These are phyloP conservation scores for Acanthamoeba polyphaga DNA, from an alignment of 208 protist genomes.

Conservation along the genomic window DNA sequence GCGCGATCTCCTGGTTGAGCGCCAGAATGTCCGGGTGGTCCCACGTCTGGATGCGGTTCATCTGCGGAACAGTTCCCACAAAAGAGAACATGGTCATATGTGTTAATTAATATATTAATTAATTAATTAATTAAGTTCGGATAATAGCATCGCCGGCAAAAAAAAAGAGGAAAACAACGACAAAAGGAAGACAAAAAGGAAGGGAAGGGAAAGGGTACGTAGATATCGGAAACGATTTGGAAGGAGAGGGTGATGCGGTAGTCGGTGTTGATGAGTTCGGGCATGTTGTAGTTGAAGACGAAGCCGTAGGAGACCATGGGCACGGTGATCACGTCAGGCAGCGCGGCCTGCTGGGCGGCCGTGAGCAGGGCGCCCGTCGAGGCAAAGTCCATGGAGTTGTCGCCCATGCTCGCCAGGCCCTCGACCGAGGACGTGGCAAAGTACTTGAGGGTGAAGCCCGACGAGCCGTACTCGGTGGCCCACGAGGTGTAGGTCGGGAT, in stretches of 20 bases:
- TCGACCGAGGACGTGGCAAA: not conserved
- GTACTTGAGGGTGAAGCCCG: conserved; percentile 47
- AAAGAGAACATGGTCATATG: too few species aligned
- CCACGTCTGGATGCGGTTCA: conserved; percentile 69
- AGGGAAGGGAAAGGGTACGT: not conserved
- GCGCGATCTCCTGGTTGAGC: conserved; percentile 21
- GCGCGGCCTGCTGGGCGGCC: not conserved
- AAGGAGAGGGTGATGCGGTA: not conserved
- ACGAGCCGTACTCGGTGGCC: conserved; percentile 42
- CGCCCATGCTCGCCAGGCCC: not conserved
- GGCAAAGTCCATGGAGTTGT: not conserved
- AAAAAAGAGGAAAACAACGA: not conserved
- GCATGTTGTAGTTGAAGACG: conserved; percentile 27
- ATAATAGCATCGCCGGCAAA: not conserved
- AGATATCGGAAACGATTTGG: conserved; percentile 12
- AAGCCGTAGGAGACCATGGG: conserved; percentile 24
- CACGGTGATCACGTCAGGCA: not conserved
- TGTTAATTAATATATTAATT: not conserved
- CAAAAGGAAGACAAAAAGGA: not conserved
- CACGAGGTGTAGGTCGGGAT: conserved; percentile 31
- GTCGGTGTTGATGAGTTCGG: conserved; percentile 36
- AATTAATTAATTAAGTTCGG: not conserved
- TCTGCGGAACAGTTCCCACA: not conserved
- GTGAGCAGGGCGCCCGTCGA: not conserved
- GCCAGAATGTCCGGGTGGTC: not conserved